These are phyloP conservation scores for Rhexocercosporidium sp. DNA, from an alignment of 2,329 filamentous ascomycete species.

Conservation along the genomic window DNA sequence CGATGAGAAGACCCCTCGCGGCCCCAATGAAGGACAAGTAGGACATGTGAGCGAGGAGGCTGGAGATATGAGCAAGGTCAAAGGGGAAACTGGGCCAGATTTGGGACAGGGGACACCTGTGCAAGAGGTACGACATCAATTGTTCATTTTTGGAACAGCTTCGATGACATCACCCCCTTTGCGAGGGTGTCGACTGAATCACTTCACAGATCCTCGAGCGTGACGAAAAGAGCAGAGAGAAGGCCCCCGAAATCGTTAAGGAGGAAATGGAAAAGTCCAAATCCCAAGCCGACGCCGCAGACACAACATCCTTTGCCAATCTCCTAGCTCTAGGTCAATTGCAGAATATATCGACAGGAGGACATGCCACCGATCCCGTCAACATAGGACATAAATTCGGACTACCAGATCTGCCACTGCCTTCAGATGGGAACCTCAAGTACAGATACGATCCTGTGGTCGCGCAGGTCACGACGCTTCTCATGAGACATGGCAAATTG, in stretches of 20 bases:
- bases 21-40: conserved; percentile 57
- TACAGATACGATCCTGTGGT: conserved; percentile 86
- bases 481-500: conserved; percentile 93
- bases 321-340: conserved; percentile 40
- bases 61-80: conserved; percentile 61
- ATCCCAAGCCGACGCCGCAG: conserved; percentile 34
- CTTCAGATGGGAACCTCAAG: conserved; percentile 68
- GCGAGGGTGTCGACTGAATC: conserved; percentile 17
- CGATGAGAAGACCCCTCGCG: conserved; percentile 39
- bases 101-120: conserved; percentile 69
- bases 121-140: conserved; percentile 58
- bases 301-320: conserved; percentile 41
- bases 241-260: conserved; percentile 70
- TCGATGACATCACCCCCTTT: conserved; percentile 28
- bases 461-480: conserved; percentile 83
- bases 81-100: conserved; percentile 63
- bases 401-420: conserved; percentile 70
- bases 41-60: conserved; percentile 71
- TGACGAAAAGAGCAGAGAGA: conserved; percentile 64
- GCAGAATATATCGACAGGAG: conserved; percentile 36
- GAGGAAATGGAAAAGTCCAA: conserved; percentile 52
- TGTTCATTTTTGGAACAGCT: conserved; percentile 1
- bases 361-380: conserved; percentile 30
- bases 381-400: conserved; percentile 65
- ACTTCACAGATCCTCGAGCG: conserved; percentile 63